phyloP scores from a whole-genome alignment of 164 flowering plant species.

The Piper longum region DNA sequence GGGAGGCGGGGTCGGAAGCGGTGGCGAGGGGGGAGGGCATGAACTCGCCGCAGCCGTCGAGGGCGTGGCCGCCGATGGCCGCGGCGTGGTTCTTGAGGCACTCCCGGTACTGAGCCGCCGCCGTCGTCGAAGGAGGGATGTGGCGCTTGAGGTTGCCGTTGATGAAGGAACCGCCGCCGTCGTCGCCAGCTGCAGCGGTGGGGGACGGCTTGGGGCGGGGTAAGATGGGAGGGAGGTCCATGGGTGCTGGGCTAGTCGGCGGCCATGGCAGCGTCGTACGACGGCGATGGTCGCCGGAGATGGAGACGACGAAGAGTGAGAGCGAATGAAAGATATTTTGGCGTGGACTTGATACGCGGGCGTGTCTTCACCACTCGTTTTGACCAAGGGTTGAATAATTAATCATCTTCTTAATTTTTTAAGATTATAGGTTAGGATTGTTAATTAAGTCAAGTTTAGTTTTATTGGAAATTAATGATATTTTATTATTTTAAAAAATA shows the following conservation, averaged over 20 bases:
- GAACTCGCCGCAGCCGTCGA: slow-evolving; percentile 52
- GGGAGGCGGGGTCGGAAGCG: slow-evolving; percentile 25
- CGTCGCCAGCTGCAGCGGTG: slow-evolving; percentile 2
- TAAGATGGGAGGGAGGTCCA: too few species aligned
- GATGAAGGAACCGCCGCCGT: slow-evolving; percentile 17
- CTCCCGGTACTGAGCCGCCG: slow-evolving; percentile 34
- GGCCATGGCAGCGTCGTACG: not conserved
- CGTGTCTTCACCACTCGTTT: slow-evolving; percentile 12
- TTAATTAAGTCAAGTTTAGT: too few species aligned
- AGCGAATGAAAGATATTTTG: not conserved
- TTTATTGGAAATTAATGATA: too few species aligned
- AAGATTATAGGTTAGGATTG: slow-evolving; percentile 1
- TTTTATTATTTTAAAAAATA: too few species aligned
- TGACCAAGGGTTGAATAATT: slow-evolving; percentile 4
- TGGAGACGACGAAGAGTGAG: slow-evolving; percentile 4
- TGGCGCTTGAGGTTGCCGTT: slow-evolving; percentile 30
- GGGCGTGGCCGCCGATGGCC: slow-evolving; percentile 36
- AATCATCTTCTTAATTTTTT: slow-evolving; percentile 7
- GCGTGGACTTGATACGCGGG: slow-evolving; percentile 4
- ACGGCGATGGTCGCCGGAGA: slow-evolving; percentile 9
- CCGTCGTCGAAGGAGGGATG: slow-evolving; percentile 6
- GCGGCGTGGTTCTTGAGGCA: slow-evolving; percentile 50
- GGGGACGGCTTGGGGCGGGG: slow-evolving; percentile 2
- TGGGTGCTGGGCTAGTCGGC: not conserved
- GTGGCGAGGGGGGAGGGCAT: slow-evolving; percentile 33